Base-by-base conservation (phyloP, 768 basidiomycete genomes). In the Agaricus subrufescens region DNA sequence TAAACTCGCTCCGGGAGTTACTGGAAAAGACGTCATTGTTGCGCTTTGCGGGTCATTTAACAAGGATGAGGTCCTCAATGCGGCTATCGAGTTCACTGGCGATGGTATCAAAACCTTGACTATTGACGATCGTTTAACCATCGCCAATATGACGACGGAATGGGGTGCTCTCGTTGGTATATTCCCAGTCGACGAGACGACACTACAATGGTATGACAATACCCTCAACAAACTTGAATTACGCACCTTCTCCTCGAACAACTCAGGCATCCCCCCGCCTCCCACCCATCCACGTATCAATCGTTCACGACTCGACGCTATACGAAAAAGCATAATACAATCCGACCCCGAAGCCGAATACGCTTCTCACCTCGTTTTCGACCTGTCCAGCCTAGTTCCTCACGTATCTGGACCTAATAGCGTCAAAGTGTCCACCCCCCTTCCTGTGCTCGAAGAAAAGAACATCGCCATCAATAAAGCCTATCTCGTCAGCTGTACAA, bases 141-240 rank as follows among this genome's bases (percentile, higher is more conserved):
- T 98, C 61, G 78, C 94, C n/a, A 98, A 99, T 70, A 99, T 98
- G 97, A 98, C 97, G 4, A 98, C 97, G 30, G 97, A 99, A 71
- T 99, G 97, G 97, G 97, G 97, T 44, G 97, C 97, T 2, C 81
- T 99, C 2, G 94, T 84, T 7, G 97, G 97, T 31, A 85, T 97
- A 6, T 98, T 99, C 76, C 95, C 96, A 0, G 86, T 92, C 4
- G 97, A 99, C 66, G 77, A 84, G 19, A 85, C 82, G 8, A 80
- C 94, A 19, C 66, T 94, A 37, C 70, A 82, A 27, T 99, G 95
- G 95, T 99, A 98, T 68, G 88, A 91, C 44, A 72, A 74, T 4
- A 75, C 81, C 11, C 70, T 96, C 58, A 77, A 77, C 60, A 91
- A 86, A 70, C 76, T 89, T 42, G 89, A 95, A 66, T 72, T 86